phyloP scores from a whole-genome alignment of 2,329 filamentous ascomycete genomes.

The Clarireedia sp. region DNA sequence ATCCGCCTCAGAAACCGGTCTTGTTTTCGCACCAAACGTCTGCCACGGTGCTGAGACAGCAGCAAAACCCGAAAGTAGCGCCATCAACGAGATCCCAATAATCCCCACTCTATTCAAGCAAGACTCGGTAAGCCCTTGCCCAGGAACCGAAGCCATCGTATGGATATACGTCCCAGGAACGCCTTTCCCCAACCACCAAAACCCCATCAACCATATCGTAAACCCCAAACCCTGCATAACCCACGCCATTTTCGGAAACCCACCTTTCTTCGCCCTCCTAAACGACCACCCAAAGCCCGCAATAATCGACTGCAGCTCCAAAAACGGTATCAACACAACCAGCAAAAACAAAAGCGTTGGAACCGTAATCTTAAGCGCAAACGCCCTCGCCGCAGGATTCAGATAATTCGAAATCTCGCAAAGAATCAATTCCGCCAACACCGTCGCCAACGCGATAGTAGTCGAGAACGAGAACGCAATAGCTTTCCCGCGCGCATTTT shows the following conservation, averaged over 20 bases:
- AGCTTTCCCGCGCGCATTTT: conserved; percentile 42
- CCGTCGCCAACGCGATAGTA: conserved; percentile 68
- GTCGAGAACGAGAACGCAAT: conserved; percentile 63
- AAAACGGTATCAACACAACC: conserved; percentile 66
- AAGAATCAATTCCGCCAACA: conserved; percentile 72
- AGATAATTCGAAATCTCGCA: conserved; percentile 75
- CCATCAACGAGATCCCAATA: conserved; percentile 81
- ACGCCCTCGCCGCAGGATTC: conserved; percentile 55
- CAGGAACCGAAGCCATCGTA: conserved; percentile 34
- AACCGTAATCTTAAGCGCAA: conserved; percentile 63
- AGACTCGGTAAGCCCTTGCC: conserved; percentile 33
- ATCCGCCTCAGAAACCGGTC: conserved; percentile 64
- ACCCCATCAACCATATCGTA: conserved; percentile 59
- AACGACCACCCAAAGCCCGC: conserved; percentile 54
- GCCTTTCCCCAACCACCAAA: conserved; percentile 67
- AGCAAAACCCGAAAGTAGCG: conserved; percentile 78
- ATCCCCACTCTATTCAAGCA: conserved; percentile 68
- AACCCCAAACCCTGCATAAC: conserved; percentile 55
- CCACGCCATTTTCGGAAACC: conserved; percentile 54
- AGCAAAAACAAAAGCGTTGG: conserved; percentile 64
- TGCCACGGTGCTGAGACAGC: conserved; percentile 86
- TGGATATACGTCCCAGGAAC: conserved; percentile 48
- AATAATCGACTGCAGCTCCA: conserved; percentile 58
- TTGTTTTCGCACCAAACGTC: conserved; percentile 59
- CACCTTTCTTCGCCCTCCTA: conserved; percentile 47